Percentiles rank a stretch among this genome's conserved stretches.
phyloP scores from a whole-genome alignment of 352 stramenopile species.

The Phytophthora ohioensis region DNA sequence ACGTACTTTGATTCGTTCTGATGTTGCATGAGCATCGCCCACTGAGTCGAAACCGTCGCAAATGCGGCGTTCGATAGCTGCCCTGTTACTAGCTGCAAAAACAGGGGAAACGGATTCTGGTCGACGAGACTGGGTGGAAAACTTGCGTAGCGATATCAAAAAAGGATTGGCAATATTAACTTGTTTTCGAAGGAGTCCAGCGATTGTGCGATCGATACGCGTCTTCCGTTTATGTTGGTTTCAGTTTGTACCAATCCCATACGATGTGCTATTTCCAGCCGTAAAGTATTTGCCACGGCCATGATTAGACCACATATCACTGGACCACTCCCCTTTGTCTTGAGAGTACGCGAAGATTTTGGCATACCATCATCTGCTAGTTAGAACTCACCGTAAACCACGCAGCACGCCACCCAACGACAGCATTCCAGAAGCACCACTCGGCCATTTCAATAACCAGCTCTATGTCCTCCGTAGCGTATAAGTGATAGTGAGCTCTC shows the following conservation, averaged over 20 bases:
- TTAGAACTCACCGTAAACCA: no score
- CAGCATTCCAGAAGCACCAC: no score
- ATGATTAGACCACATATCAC: slow-evolving; percentile 2
- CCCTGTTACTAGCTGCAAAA: background rate
- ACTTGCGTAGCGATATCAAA: background rate
- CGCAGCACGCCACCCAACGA: no score
- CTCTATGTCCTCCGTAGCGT: no score
- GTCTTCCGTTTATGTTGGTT: background rate
- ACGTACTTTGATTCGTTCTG: background rate
- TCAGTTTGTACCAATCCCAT: background rate
- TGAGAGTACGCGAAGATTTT: background rate
- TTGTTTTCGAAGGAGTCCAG: background rate
- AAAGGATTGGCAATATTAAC: background rate
- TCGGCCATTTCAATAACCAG: no score
- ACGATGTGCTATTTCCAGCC: background rate
- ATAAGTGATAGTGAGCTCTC: no score
- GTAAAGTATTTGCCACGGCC: background rate
- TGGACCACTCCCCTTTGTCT: slow-evolving; percentile 1
- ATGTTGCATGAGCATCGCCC: background rate
- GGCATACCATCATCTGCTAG: no score
- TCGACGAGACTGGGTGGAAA: background rate
- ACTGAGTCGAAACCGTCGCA: background rate
- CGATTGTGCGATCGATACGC: background rate
- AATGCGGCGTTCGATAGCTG: background rate
- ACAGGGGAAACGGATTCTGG: background rate